Evolutionary conservation across 2,329 filamentous ascomycete genomes (phyloP).

Genomic region (Fusarium sp.): DNA sequence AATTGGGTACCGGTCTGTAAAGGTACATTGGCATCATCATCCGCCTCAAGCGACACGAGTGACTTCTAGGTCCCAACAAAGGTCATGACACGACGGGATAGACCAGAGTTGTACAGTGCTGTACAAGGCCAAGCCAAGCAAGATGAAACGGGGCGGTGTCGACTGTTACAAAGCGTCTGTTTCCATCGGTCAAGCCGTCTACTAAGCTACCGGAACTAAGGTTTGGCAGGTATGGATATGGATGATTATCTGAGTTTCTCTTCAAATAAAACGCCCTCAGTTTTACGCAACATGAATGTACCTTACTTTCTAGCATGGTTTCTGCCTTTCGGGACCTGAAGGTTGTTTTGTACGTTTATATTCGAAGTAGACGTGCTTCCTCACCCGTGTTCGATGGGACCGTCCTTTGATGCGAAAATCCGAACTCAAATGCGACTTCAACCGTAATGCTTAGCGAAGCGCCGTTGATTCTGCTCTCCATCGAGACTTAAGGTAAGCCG

Average conservation of each 20-base stretch:
- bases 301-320: neutral
- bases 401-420: neutral
- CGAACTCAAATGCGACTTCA: neutral
- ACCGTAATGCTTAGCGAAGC: neutral
- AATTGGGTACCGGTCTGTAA: neutral
- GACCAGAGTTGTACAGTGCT: neutral
- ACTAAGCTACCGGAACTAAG: neutral
- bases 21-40: neutral
- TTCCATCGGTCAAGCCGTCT: neutral
- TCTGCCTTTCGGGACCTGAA: neutral
- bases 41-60: slow-evolving; percentile 3
- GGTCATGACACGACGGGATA: neutral
- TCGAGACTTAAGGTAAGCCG: neutral
- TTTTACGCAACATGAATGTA: neutral
- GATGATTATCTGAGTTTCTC: neutral
- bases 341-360: neutral
- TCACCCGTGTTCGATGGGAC: neutral
- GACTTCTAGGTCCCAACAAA: neutral
- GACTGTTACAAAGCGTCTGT: neutral
- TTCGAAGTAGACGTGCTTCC: neutral
- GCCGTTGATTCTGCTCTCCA: neutral
- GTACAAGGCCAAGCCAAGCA: neutral
- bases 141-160: neutral
- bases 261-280: neutral
- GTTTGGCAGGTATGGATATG: neutral